A percentile compares a stretch with the other conserved stretches of the same genome.
Evolutionary conservation across 2,329 filamentous ascomycete genomes (phyloP).

Genomic region (Elsinoe perseae): DNA sequence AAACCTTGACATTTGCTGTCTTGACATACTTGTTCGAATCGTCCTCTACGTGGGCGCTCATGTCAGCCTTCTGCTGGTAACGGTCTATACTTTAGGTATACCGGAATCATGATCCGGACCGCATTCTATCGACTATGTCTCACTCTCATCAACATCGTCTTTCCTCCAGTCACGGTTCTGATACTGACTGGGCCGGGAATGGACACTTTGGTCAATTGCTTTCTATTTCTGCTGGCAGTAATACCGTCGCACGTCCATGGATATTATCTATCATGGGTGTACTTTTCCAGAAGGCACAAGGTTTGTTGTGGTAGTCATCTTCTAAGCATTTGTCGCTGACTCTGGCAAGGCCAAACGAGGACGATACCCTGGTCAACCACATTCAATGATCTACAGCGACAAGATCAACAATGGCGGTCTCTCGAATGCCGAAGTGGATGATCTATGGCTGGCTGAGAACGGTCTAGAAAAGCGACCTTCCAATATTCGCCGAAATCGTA

Average conservation of each 20-base stretch:
- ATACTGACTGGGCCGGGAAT: constrained; percentile 32
- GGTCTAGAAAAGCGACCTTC: constrained; percentile 5
- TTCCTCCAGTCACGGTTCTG: constrained; percentile 33
- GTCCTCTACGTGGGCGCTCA: neutral
- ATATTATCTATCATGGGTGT: constrained; percentile 36
- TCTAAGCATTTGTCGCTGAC: neutral
- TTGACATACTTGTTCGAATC: neutral
- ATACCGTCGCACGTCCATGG: constrained; percentile 36
- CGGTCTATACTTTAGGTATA: neutral
- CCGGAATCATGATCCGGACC: constrained; percentile 16
- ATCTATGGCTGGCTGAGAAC: constrained; percentile 25
- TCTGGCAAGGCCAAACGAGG: constrained; percentile 30
- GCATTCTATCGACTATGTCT: constrained; percentile 30
- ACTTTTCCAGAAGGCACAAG: constrained; percentile 33
- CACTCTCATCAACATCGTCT: constrained; percentile 34
- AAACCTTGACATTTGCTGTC: neutral
- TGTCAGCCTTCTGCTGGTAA: neutral
- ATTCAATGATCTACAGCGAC: constrained; percentile 31
- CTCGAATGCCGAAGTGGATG: constrained; percentile 27
- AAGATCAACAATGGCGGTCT: constrained; percentile 33
- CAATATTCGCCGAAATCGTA: neutral
- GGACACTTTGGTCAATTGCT: constrained; percentile 33
- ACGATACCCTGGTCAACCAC: constrained; percentile 31
- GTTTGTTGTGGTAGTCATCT: constrained; percentile 17
- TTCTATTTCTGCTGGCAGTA: constrained; percentile 35